A percentile compares a stretch with the other conserved stretches of the same genome.
Evolutionary conservation across 257 asterid species (phyloP).

Genomic region (Jaltomata sinuosa): DNA sequence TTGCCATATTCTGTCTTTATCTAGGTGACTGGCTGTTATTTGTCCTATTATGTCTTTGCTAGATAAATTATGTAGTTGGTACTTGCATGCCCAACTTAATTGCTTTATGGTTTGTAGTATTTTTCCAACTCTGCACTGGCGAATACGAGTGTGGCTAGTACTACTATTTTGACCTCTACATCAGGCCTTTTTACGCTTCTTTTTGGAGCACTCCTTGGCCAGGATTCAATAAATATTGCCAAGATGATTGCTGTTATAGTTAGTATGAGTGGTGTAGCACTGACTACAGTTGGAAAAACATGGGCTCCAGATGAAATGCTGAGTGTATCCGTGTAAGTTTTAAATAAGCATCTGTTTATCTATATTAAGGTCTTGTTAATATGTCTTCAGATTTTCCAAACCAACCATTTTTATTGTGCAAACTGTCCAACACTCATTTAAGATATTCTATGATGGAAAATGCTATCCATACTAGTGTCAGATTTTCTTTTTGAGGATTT

Average conservation of each 20-base stretch:
- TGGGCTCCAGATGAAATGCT: slow-evolving; percentile 70
- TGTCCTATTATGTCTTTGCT: background rate
- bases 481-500: background rate
- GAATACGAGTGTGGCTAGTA: slow-evolving; percentile 76
- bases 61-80: background rate
- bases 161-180: slow-evolving; percentile 72
- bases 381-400: background rate
- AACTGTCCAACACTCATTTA: background rate
- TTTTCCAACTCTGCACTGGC: slow-evolving; percentile 72
- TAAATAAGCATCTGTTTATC: background rate
- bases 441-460: background rate
- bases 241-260: slow-evolving; percentile 53
- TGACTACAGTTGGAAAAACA: slow-evolving; percentile 73
- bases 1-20: background rate
- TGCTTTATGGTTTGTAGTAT: slow-evolving; percentile 29
- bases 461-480: background rate
- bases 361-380: background rate
- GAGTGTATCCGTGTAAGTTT: slow-evolving; percentile 48
- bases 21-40: background rate
- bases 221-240: slow-evolving; percentile 44
- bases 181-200: slow-evolving; percentile 76
- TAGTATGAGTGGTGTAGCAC: slow-evolving; percentile 67
- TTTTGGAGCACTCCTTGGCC: slow-evolving; percentile 56
- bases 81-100: background rate
- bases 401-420: background rate